Evolutionary conservation across 495 filamentous ascomycete genomes (phyloP), one percentile per base, ranked within the genome.

Genomic region (Rostrohypoxylon terebratum): DNA sequence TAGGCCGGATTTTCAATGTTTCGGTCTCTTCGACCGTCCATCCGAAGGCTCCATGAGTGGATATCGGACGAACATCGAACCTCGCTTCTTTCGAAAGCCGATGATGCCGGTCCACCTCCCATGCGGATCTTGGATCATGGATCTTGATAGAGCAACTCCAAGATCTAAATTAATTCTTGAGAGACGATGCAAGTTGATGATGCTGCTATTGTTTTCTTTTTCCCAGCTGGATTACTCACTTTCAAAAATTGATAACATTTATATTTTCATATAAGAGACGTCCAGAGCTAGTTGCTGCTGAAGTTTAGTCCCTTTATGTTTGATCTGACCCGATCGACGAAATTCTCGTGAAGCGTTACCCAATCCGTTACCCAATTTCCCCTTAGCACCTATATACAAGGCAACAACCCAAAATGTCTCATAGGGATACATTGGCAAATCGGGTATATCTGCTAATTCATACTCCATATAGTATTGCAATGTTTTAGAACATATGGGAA

Each of bases 91-190:
- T 13, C 36, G 7, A 59, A 50, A 62, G 28, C 71, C 66, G 71
- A 66, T 33, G 33, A 58, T 63, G 57, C 66, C 66, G 71, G 50
- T 7, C 47, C 59, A 61, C 64, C 36, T 48, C 59, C 33, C 34
- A 16, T 40, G 53, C 31, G 53, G 55, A 34, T 3, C 47, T 69
- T 34, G 23, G 28, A 34, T 3, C 47, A 63, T 34, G 23, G 28
- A 34, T 3, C 47, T 69, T 34, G 23, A 58, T 5, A 33, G 23
- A 20, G 50, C 44, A 34, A 65, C 54, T 61, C 33, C 38, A 59
- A 42, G 51, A 64, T 53, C 18, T 33, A 63, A 54, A 48, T 16
- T 4, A 62, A 20, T 18, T 4, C 7, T 16, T 14, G 11, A 53
- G n/a, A 13, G 13, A 53, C 8, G 57, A 42, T 36, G 40, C 23